These are phyloP conservation scores for Wolfiporia cocos DNA, from an alignment of 1,284 basidiomycete species.

Conservation along the genomic window DNA sequence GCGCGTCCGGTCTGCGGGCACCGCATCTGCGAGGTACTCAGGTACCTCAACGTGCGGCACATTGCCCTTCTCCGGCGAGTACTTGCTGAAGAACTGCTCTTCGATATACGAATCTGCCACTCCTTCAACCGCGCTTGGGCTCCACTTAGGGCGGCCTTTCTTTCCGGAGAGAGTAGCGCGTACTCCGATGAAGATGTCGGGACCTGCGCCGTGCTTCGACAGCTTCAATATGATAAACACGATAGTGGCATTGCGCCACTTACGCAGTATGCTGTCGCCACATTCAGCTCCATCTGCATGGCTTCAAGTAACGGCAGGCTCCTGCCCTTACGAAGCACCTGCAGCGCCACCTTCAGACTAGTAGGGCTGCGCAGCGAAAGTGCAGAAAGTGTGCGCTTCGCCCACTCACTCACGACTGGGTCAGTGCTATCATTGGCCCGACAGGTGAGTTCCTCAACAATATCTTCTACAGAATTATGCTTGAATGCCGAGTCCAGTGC, in stretches of 20 bases:
- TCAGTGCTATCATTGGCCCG: conserved; percentile 37
- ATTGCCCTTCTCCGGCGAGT: conserved; percentile 21
- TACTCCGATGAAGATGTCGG: conserved; percentile 83
- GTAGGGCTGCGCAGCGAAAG: conserved; percentile 81
- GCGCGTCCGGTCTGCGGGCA: conserved; percentile 37
- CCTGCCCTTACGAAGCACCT: conserved; percentile 69
- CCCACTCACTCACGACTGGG: conserved; percentile 62
- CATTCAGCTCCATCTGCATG: conserved; percentile 77
- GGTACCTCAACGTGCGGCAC: conserved; percentile 47
- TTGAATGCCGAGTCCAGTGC: conserved; percentile 81
- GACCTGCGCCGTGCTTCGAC: conserved; percentile 59
- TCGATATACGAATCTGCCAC: conserved; percentile 49
- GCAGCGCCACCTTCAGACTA: conserved; percentile 81
- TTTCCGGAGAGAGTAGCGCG: conserved; percentile 71
- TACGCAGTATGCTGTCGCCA: conserved; percentile 79
- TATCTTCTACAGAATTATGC: conserved; percentile 62
- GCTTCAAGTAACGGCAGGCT: conserved; percentile 57
- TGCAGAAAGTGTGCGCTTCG: conserved; percentile 55
- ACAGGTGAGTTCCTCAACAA: conserved; percentile 57
- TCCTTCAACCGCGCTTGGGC: conserved; percentile 51
- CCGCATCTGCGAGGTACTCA: conserved; percentile 24
- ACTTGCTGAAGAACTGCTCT: conserved; percentile 51
- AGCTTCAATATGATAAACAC: not conserved
- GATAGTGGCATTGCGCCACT: too few relatives aligned
- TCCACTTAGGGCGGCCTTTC: conserved; percentile 57